A percentile compares a stretch with the other conserved stretches of the same genome.
Evolutionary conservation across 805 yeast genomes (phyloP).

Genomic region (Cyberlindnera meyerae): DNA sequence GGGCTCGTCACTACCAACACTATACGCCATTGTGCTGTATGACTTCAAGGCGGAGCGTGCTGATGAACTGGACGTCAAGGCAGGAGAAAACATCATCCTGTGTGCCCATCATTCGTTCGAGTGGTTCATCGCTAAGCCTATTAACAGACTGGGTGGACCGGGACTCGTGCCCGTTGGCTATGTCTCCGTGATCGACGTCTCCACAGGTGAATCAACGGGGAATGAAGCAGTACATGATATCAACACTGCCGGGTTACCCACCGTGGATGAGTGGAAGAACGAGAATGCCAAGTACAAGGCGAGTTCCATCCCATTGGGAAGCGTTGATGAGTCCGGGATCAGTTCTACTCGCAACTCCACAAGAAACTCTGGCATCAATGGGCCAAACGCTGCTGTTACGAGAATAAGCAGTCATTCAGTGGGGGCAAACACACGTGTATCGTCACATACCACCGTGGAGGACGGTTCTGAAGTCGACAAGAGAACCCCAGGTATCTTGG

Average conservation of each 20-base stretch:
- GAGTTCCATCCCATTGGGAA: slow-evolving; percentile 70
- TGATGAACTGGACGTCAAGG: slow-evolving; percentile 80
- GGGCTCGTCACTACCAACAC: slow-evolving; percentile 29
- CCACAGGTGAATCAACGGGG: slow-evolving; percentile 54
- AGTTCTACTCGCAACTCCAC: background rate
- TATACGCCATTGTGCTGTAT: slow-evolving; percentile 82
- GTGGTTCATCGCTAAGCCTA: slow-evolving; percentile 98
- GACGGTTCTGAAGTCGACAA: slow-evolving; percentile 14
- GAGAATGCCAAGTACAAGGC: slow-evolving; percentile 91
- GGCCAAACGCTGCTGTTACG: slow-evolving; percentile 5
- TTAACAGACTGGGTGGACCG: slow-evolving; percentile 93
- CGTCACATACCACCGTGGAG: slow-evolving; percentile 5
- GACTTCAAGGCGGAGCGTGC: slow-evolving; percentile 72
- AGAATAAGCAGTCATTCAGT: slow-evolving; percentile 6
- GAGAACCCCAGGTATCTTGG: slow-evolving; percentile 21
- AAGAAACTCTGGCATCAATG: background rate
- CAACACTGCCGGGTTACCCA: slow-evolving; percentile 67
- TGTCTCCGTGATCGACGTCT: slow-evolving; percentile 78
- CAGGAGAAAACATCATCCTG: slow-evolving; percentile 85
- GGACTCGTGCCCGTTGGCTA: slow-evolving; percentile 92
- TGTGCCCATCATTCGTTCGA: slow-evolving; percentile 96
- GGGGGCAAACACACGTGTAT: slow-evolving; percentile 2
- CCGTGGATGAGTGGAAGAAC: slow-evolving; percentile 93
- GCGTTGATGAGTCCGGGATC: slow-evolving; percentile 35
- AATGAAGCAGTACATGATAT: slow-evolving; percentile 56